Base-by-base conservation (phyloP, 495 filamentous ascomycete species). In the Tuber calosporum region DNA sequence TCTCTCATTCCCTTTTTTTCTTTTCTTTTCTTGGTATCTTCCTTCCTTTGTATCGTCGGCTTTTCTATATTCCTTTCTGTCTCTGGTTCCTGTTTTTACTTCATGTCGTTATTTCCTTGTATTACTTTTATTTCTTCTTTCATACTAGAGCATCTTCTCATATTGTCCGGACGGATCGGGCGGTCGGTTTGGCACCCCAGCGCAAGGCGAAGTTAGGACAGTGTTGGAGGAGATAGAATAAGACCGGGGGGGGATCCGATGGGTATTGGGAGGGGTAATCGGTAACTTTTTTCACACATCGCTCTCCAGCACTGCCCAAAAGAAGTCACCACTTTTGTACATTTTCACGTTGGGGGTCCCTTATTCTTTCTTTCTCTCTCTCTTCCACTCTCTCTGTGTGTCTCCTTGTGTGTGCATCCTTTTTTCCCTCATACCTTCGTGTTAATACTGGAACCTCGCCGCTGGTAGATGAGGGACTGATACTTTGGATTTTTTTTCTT, bases 1-100 rank as follows among this genome's bases (percentile, higher is more conserved):
- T 77, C 70, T 71, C n/a, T 36, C 71, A 68, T 43, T 70, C 72
- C 67, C 70, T 73, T 66, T 38, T 67, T 42, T 69, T 41, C 69
- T 66, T 73, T 39, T 70, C 69, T 41, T 69, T 43, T 42, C 26
- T 69, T 70, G 42, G 45, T 20, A 48, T 48, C 74, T 53, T 74
- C 71, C 71, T 48, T 38, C 67, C 69, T 70, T 30, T 62, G 53
- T 66, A 66, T 45, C 34, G 53, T 40, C 39, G 76, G 69, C 58
- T 67, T 66, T 38, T 69, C 58, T 73, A 58, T 68, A 67, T 69
- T 68, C 26, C 69, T 34, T 39, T 67, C 67, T 15, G 42, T 45
- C 69, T 4, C n/a, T 42, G 22, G 30, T 36, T 37, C 66, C 48
- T 30, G 37, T 26, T 72, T 75, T 66, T 68, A 72, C 72, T 74